A percentile compares a stretch with the other conserved stretches of the same genome.
Evolutionary conservation across 768 basidiomycete species (phyloP).

Genomic region (Lentinula guzmanii): DNA sequence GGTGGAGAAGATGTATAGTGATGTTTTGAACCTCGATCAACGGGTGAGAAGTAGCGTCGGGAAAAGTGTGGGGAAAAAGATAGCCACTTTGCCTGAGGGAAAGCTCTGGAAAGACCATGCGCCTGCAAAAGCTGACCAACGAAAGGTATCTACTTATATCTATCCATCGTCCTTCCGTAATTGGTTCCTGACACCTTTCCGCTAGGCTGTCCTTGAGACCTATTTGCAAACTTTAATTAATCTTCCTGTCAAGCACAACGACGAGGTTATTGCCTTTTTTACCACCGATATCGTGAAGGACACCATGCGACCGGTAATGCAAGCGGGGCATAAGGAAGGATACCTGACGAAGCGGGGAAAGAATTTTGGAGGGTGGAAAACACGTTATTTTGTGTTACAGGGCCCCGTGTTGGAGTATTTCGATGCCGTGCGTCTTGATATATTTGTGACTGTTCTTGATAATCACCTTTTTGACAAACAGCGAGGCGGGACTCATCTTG

Average conservation of each 20-base stretch:
- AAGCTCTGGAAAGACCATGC: slow-evolving; percentile 96
- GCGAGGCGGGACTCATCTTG: slow-evolving; percentile 90
- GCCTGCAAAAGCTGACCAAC: slow-evolving; percentile 92
- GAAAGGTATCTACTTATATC: slow-evolving; percentile 54
- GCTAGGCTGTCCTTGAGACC: slow-evolving; percentile 67
- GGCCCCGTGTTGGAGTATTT: slow-evolving; percentile 92
- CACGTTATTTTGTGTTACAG: slow-evolving; percentile 89
- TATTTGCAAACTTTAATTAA: slow-evolving; percentile 83
- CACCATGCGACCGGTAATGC: slow-evolving; percentile 69
- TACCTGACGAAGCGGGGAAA: slow-evolving; percentile 95
- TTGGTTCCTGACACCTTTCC: slow-evolving; percentile 9
- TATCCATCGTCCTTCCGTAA: slow-evolving; percentile 4
- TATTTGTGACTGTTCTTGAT: slow-evolving; percentile 7
- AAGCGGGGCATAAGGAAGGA: slow-evolving; percentile 86
- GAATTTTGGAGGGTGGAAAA: slow-evolving; percentile 98
- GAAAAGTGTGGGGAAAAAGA: slow-evolving; percentile 70
- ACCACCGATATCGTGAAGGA: slow-evolving; percentile 83
- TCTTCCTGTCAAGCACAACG: slow-evolving; percentile 80
- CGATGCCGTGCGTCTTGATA: slow-evolving; percentile 68
- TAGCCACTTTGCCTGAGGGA: slow-evolving; percentile 81
- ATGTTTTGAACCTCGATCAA: slow-evolving; percentile 84
- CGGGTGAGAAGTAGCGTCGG: slow-evolving; percentile 63
- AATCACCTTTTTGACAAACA: slow-evolving; percentile 19
- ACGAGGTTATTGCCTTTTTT: slow-evolving; percentile 88
- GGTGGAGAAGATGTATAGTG: slow-evolving; percentile 91